These are phyloP conservation scores for Aspergillus neoniger DNA, from an alignment of 2,329 filamentous ascomycete genomes.

Conservation along the genomic window DNA sequence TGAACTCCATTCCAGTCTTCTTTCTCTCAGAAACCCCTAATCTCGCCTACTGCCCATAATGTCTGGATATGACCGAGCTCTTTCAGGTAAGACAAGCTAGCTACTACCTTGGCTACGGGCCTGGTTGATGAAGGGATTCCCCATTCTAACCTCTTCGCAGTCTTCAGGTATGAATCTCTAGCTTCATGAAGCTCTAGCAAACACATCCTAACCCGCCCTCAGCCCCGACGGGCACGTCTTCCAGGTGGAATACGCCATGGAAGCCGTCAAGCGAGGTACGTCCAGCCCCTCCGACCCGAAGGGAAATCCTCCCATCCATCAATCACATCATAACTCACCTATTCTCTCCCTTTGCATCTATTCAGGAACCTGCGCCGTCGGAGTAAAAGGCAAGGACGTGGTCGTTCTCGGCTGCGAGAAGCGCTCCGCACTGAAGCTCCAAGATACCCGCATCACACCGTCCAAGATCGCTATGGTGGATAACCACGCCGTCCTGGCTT, in stretches of 20 bases:
- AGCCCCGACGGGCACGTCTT: conserved; percentile 99
- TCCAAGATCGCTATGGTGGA: conserved; percentile 98
- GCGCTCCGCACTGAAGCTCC: conserved; percentile 97
- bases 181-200: conserved; percentile 16
- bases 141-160: conserved; percentile 56
- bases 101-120: conserved; percentile 31
- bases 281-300: conserved; percentile 18
- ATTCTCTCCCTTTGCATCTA: conserved; percentile 15
- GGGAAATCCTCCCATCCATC: no score
- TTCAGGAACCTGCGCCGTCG: conserved; percentile 94
- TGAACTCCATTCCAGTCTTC: conserved; percentile 12
- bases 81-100: conserved; percentile 74
- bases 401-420: conserved; percentile 98
- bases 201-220: conserved; percentile 48
- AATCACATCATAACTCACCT: conserved; percentile 23
- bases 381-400: conserved; percentile 91
- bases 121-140: conserved; percentile 16
- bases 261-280: conserved; percentile 95
- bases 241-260: conserved; percentile 98
- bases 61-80: conserved; percentile 97
- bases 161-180: conserved; percentile 69
- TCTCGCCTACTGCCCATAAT: conserved; percentile 48
- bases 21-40: background rate
- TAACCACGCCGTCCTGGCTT: conserved; percentile 93
- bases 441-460: conserved; percentile 97